Evolutionary conservation across 2,329 filamentous ascomycete species (phyloP), one percentile per base, ranked within the genome.

Genomic region (Diaporthe ampelina): DNA sequence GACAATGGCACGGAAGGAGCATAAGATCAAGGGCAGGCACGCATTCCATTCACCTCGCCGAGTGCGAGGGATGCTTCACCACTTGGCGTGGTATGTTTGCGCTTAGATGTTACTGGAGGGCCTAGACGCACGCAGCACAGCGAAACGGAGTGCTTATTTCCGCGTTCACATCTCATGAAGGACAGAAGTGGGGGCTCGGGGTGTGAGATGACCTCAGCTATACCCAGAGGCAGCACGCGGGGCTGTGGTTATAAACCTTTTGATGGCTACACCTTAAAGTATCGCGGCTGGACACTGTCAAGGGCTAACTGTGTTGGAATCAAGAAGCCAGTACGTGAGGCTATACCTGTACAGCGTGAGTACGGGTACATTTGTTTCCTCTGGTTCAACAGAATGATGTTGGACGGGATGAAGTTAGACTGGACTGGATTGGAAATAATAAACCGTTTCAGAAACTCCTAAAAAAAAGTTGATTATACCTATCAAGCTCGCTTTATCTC

Each of bases 81-180:
- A 35, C 61, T 54, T 40, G 48, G 63, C 24, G 32, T 37, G 48
- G 48, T 54, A 13, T 54, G n/a, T 54, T 54, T 68, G 48, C 63
- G 63, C 48, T 54, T 68, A 68, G 63, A 68, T 40, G 32, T 21
- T 48, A 68, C 29, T 54, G 45, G 48, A 45, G 48, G 63, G 48
- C 63, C 54, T 68, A 68, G 63, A 54, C 63, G 63, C 48, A 29
- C 63, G 63, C 63, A 68, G 63, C 63, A 68, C 63, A 68, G 48
- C 63, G 63, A 54, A 24, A 40, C n/a, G 32, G 63, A 40, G 48
- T 54, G 48, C 63, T 68, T 54, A 32, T 26, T 68, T 32, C 32
- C 63, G 48, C 63, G 9, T 54, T 54, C 48, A 26, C 10, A 54
- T 54, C 48, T 54, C 40, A 21, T 54, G 63, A 68, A 40, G 40